Conservation (phyloP, 1,284 basidiomycete genomes). For the Amylostereum areolatum region DNA sequence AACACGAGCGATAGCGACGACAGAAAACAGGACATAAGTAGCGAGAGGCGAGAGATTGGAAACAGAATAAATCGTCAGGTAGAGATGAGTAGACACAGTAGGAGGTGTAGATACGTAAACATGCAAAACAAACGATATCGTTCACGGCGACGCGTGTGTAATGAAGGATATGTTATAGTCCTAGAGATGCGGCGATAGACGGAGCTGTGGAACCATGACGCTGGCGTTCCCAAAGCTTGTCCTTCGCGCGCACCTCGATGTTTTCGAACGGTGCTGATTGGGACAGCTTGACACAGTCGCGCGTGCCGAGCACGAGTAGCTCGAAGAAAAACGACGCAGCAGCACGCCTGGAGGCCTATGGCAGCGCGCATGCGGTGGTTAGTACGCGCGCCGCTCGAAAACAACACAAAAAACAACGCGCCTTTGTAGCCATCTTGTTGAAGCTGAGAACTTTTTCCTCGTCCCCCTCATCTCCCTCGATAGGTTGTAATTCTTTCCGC, state of each 20-base stretch:
- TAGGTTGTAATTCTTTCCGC: slow-evolving; percentile 68
- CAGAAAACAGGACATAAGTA: not conserved
- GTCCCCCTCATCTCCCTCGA: slow-evolving; percentile 34
- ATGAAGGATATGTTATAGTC: slow-evolving; percentile 7
- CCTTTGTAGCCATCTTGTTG: slow-evolving; percentile 69
- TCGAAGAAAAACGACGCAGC: slow-evolving; percentile 98
- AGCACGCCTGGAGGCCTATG: slow-evolving; percentile 87
- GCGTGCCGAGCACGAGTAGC: slow-evolving; percentile 87
- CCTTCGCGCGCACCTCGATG: slow-evolving; percentile 80
- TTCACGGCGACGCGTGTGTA: not conserved
- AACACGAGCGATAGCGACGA: not conserved
- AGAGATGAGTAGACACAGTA: no score
- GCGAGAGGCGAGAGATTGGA: no score
- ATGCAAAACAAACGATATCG: not conserved
- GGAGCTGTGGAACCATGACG: slow-evolving; percentile 44
- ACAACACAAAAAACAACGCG: slow-evolving; percentile 23
- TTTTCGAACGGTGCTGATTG: slow-evolving; percentile 79
- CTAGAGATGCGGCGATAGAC: slow-evolving; percentile 17
- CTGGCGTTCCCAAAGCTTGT: slow-evolving; percentile 76
- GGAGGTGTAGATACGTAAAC: not conserved
- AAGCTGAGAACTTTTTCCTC: slow-evolving; percentile 67
- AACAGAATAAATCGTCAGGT: no score
- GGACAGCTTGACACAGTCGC: slow-evolving; percentile 80
- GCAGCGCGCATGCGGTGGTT: slow-evolving; percentile 5
- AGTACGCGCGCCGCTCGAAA: slow-evolving; percentile 1